Evolutionary conservation across 805 yeast species (phyloP), one percentile per base, ranked within the genome.

Genomic region (Lipomyces starkeyi): DNA sequence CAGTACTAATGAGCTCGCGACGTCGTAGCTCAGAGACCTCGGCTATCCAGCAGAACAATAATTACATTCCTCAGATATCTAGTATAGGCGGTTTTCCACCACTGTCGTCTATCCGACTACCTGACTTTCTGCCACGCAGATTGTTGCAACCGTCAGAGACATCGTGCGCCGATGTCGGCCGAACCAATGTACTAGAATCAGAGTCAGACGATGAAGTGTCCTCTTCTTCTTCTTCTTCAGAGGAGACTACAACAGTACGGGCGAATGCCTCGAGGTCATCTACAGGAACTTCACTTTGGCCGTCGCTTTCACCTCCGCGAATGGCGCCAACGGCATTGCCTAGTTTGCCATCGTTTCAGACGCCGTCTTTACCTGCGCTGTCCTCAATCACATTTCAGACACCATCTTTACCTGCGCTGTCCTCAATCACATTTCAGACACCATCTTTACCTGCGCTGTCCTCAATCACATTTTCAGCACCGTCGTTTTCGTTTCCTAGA

Each of bases 31-130:
- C 49, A 17, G 22, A 11, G 11, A 43, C 20, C 9, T 43, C 49
- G 22, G 49, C 49, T n/a, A 43, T 43, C 49, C 49, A 43, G 49
- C 49, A 43, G 49, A 43, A 7, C 49, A 43, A 37, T 14, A 62
- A 49, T 25, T 62, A 62, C 22, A 69, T 69, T 25, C 72, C 72
- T 7, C 65, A 69, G 60, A n/a, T 69, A 17, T 69, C 72, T 4
- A 29, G 43, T 8, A 60, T 69, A 20, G 72, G 72, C 20, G 72
- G 72, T 8, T 64, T 69, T 27, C 72, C 72, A 13, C 63, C 68
- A 14, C 58, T 68, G 14, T 58, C 65, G 27, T n/a, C 52, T 20
- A 65, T 68, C 20, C 56, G 70, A 17, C 58, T 68, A 22, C 67
- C 67, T 17, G 71, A 68, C 35, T 60, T 66, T 27, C n/a, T 66